A percentile compares a stretch with the other conserved stretches of the same genome.
Evolutionary conservation across 768 basidiomycete genomes (phyloP).

Genomic region (Dioszegia aurantiaca): DNA sequence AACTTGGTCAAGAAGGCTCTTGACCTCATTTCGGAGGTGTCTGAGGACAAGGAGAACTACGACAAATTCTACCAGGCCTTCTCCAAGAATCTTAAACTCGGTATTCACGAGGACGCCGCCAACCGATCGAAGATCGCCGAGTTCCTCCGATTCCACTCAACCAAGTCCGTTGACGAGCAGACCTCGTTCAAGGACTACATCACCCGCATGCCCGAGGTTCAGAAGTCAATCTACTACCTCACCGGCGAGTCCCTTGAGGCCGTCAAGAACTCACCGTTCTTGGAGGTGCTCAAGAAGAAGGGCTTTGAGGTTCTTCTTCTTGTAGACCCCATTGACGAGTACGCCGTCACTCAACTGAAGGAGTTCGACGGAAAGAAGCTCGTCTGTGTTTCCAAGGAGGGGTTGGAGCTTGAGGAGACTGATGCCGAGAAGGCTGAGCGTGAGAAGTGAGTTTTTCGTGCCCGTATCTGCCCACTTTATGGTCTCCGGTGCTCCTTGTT

Average conservation of each 20-base stretch:
- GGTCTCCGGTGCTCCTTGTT: no score
- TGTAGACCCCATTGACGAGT: slow-evolving; percentile 98
- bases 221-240: slow-evolving; percentile 98
- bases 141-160: slow-evolving; percentile 97
- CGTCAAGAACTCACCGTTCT: slow-evolving; percentile 92
- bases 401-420: slow-evolving; percentile 97
- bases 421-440: slow-evolving; percentile 92
- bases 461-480: no score
- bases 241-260: slow-evolving; percentile 94
- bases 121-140: slow-evolving; percentile 99
- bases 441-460: slow-evolving; percentile 60
- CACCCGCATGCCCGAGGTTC: slow-evolving; percentile 97
- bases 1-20: slow-evolving; percentile 98
- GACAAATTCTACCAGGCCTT: slow-evolving; percentile 87
- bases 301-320: slow-evolving; percentile 97
- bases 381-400: slow-evolving; percentile 96
- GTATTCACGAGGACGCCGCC: slow-evolving; percentile 98
- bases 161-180: slow-evolving; percentile 84
- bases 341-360: slow-evolving; percentile 96
- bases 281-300: slow-evolving; percentile 99
- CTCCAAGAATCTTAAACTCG: slow-evolving; percentile 98
- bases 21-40: slow-evolving; percentile 90
- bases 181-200: slow-evolving; percentile 98
- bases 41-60: slow-evolving; percentile 95
- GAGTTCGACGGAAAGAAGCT: slow-evolving; percentile 99